phyloP scores from a whole-genome alignment of 2,329 filamentous ascomycete genomes.

The Aspergillus pseudoviridinutans region DNA sequence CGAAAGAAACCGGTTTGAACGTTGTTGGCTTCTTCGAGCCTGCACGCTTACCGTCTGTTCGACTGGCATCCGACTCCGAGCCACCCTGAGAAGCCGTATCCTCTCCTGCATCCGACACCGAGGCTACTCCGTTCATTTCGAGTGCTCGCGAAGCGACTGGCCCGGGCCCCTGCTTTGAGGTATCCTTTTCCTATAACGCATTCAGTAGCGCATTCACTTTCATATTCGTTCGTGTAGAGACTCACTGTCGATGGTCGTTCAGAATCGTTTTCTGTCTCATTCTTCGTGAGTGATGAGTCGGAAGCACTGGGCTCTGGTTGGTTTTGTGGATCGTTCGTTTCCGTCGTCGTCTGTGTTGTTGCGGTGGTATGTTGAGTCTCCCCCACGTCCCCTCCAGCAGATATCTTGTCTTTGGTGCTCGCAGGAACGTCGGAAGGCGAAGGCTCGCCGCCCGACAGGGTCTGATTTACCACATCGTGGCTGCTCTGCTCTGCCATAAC shows the following conservation, averaged over 20 bases:
- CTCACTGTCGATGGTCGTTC: slow-evolving; percentile 30
- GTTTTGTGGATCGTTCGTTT: slow-evolving; percentile 19
- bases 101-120: slow-evolving; percentile 35
- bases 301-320: slow-evolving; percentile 18
- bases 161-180: slow-evolving; percentile 26
- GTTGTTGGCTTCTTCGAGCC: slow-evolving; percentile 57
- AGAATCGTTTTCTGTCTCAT: slow-evolving; percentile 21
- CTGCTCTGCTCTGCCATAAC: slow-evolving; percentile 69
- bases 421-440: slow-evolving; percentile 64
- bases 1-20: slow-evolving; percentile 64
- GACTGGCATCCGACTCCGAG: slow-evolving; percentile 62
- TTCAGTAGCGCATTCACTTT: slow-evolving; percentile 18
- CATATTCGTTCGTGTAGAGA: slow-evolving; percentile 6
- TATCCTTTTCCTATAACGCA: slow-evolving; percentile 27
- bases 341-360: slow-evolving; percentile 25
- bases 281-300: slow-evolving; percentile 16
- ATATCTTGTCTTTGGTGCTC: slow-evolving; percentile 52
- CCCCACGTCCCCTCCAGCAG: slow-evolving; percentile 50
- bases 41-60: slow-evolving; percentile 48
- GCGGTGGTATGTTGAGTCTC: slow-evolving; percentile 40
- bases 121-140: slow-evolving; percentile 37
- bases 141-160: slow-evolving; percentile 34
- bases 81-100: slow-evolving; percentile 45
- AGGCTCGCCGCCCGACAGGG: slow-evolving; percentile 62
- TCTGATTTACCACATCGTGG: slow-evolving; percentile 69